phyloP scores from a whole-genome alignment of 257 asterid species.

The Solanum chiquidenum region DNA sequence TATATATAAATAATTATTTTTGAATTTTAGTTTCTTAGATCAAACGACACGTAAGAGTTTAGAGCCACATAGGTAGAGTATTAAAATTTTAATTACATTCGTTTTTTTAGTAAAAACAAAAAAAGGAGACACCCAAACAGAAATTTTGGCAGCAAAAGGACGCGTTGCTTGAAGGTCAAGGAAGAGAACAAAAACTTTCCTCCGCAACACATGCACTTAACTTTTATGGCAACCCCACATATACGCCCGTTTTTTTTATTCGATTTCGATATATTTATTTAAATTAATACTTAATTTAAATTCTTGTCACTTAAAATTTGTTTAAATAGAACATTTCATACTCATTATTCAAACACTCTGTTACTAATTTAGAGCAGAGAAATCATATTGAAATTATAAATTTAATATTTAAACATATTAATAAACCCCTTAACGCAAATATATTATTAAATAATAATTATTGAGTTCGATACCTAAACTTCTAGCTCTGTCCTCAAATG shows the following conservation, averaged over 20 bases:
- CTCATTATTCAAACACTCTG: accelerated
- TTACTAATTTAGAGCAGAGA: accelerated
- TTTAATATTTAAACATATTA: background rate
- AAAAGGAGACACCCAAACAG: background rate
- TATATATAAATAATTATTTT: background rate
- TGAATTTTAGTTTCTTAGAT: background rate
- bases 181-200: background rate
- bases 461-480: accelerated
- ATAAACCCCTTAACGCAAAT: background rate
- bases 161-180: slow-evolving; percentile 26
- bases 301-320: accelerated
- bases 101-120: background rate
- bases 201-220: background rate
- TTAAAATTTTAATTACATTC: background rate
- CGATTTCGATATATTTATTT: background rate
- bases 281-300: no score
- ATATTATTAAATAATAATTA: background rate
- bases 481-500: background rate
- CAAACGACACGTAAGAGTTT: background rate
- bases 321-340: background rate
- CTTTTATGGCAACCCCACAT: background rate
- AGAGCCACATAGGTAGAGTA: background rate
- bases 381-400: no score
- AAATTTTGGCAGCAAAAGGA: background rate
- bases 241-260: background rate